Base-by-base conservation (phyloP, 2,329 filamentous ascomycete species). In the Blastomyces parvus region DNA sequence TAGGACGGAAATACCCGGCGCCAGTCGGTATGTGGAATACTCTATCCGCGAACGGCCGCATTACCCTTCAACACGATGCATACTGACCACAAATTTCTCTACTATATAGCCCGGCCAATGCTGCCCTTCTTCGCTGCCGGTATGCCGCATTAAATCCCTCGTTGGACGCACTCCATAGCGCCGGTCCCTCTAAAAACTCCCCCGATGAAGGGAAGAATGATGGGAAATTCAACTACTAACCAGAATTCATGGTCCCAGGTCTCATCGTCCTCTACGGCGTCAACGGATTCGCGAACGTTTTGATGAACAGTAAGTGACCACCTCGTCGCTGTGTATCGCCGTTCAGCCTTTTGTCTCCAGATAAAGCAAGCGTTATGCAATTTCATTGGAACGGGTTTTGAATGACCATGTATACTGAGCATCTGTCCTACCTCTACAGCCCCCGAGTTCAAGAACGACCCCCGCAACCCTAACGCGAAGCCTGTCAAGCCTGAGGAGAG, bases 381-480 rank as follows among this genome's bases (percentile, higher is more conserved):
- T 8, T 55, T 82, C 89, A n/a, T 22, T 22, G 53, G 33, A 22
- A 40, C 22, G 30, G 40, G 9, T 25, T 22, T 22, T 33, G 22
- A 25, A 38, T 2, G 36, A 42, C 6, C 40, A 46, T 30, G 14
- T 22, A 46, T 48, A 46, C 57, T 59, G 19, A 59, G 11, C 13
- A 33, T 36, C 33, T 44, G 14, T 59, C 57, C 4, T 11, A 8
- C 40, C 8, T 48, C 36, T 33, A 42, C 60, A 97, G 93, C 86
- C 82, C 90, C 89, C 72, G 91, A 97, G 82, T 97, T 85, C 86
- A 95, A 92, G 87, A 95, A 96, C 83, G 93, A 97, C 81, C 91
- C 92, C 70, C 87, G 92, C 79, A 97, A 97, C 72, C 78, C 78
- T 65, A 76, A 78, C 69, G 70, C 71, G 53, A 74, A 76, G 70